Percentiles rank a stretch among this genome's conserved stretches.
Conservation (phyloP, 768 basidiomycete genomes). For the Mycena galericulata region DNA sequence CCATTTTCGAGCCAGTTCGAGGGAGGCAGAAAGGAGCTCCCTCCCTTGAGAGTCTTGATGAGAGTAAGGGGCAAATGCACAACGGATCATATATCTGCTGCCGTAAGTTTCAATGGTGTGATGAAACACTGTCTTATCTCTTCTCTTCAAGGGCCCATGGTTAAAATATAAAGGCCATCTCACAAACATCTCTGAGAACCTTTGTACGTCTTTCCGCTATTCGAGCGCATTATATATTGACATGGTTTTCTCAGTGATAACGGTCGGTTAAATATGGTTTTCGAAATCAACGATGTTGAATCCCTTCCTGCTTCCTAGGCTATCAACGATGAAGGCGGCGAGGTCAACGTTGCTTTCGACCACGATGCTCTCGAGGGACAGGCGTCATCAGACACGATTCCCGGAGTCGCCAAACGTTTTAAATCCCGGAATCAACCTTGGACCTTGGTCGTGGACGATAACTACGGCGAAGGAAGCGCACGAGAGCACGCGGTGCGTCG, state of each 20-base stretch:
- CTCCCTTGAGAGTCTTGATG: slow-evolving; percentile 86
- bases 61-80: slow-evolving; percentile 98
- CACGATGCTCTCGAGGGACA: slow-evolving; percentile 61
- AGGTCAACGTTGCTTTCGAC: slow-evolving; percentile 93
- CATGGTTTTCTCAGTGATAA: slow-evolving; percentile 74
- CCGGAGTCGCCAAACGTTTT: slow-evolving; percentile 89
- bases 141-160: slow-evolving; percentile 84
- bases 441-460: slow-evolving; percentile 95
- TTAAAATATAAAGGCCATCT: slow-evolving; percentile 98
- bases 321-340: slow-evolving; percentile 93
- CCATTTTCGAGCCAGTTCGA: slow-evolving; percentile 88
- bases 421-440: slow-evolving; percentile 88
- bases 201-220: slow-evolving; percentile 65
- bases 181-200: slow-evolving; percentile 96
- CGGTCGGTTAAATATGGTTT: slow-evolving; percentile 66
- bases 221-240: background rate
- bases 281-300: too few species aligned
- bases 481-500: slow-evolving; percentile 85
- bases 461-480: slow-evolving; percentile 98
- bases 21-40: slow-evolving; percentile 73
- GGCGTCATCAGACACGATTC: slow-evolving; percentile 81
- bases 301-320: slow-evolving; percentile 68
- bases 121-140: slow-evolving; percentile 9
- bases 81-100: slow-evolving; percentile 98
- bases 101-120: slow-evolving; percentile 60